Conservation (phyloP, 192 early-diverging fungal genomes). For the Backusella australiensis region DNA sequence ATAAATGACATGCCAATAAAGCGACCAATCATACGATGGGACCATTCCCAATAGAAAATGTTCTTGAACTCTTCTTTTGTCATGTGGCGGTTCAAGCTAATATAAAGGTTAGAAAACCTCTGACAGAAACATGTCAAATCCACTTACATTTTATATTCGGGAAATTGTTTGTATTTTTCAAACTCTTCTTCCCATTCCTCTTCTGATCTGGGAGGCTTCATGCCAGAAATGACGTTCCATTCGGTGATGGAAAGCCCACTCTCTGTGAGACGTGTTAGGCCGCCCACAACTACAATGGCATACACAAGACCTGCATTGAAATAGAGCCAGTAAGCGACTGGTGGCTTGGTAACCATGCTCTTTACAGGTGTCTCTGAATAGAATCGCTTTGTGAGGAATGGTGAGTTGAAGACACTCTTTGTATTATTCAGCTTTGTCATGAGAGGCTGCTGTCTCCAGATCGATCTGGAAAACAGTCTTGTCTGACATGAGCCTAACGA, state of each 20-base stretch:
- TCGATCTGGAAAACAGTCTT: neutral
- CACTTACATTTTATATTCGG: constrained; percentile 90
- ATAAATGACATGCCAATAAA: constrained; percentile 87
- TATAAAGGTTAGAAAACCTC: neutral
- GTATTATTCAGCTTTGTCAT: neutral
- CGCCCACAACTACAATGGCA: constrained; percentile 92
- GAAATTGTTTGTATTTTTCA: constrained; percentile 97
- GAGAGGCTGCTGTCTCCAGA: neutral
- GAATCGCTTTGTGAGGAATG: neutral
- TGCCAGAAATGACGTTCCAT: constrained; percentile 94
- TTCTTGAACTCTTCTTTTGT: constrained; percentile 90
- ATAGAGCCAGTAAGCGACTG: constrained; percentile 94
- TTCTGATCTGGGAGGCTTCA: constrained; percentile 83
- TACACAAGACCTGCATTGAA: constrained; percentile 87
- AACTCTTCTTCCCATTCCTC: constrained; percentile 92
- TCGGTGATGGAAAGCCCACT: constrained; percentile 95
- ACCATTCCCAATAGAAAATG: constrained; percentile 99
- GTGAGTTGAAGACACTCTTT: neutral
- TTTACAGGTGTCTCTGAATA: neutral
- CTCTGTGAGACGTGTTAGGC: constrained; percentile 95
- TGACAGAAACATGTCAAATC: neutral
- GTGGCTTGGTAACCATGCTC: constrained; percentile 28
- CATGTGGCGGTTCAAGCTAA: constrained; percentile 85
- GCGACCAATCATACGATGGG: constrained; percentile 92
- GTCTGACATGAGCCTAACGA: neutral